Evolutionary conservation across 2,329 filamentous ascomycete genomes (phyloP).

Genomic region (Aureobasidium sp.): DNA sequence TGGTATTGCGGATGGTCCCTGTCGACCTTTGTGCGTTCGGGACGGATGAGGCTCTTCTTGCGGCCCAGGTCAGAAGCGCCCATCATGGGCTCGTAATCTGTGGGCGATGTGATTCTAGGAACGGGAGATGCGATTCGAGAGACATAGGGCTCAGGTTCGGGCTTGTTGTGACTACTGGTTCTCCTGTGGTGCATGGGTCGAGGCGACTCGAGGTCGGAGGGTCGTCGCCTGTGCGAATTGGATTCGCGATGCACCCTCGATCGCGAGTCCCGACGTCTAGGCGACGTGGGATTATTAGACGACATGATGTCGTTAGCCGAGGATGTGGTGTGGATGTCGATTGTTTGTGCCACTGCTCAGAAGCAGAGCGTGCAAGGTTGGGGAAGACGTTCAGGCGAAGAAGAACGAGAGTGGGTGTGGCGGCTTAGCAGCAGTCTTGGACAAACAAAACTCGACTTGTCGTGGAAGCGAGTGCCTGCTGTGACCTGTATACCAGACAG

Average conservation of each 20-base stretch:
- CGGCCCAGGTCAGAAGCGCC: slow-evolving; percentile 46
- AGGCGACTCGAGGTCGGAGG: slow-evolving; percentile 63
- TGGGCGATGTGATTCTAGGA: slow-evolving; percentile 15
- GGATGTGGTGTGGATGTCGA: neutral
- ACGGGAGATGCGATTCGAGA: neutral
- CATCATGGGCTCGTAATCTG: slow-evolving; percentile 44
- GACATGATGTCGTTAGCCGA: neutral
- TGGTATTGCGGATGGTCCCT: slow-evolving; percentile 89
- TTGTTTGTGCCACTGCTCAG: neutral
- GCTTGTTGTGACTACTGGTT: slow-evolving; percentile 23
- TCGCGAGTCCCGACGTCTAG: slow-evolving; percentile 4
- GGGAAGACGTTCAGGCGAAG: neutral
- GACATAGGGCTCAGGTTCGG: slow-evolving; percentile 17
- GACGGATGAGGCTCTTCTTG: slow-evolving; percentile 82
- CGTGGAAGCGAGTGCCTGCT: neutral
- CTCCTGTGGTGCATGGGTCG: slow-evolving; percentile 28
- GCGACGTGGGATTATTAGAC: neutral
- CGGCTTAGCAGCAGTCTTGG: neutral
- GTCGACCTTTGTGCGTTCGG: slow-evolving; percentile 79
- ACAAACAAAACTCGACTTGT: neutral
- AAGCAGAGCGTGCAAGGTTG: neutral
- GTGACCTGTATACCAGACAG: neutral
- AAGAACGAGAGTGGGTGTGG: neutral
- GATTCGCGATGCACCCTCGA: slow-evolving; percentile 30
- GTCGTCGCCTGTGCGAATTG: slow-evolving; percentile 55